These are phyloP conservation scores for Chrysosporium keratinophilum DNA, from an alignment of 2,329 filamentous ascomycete genomes.

Conservation along the genomic window DNA sequence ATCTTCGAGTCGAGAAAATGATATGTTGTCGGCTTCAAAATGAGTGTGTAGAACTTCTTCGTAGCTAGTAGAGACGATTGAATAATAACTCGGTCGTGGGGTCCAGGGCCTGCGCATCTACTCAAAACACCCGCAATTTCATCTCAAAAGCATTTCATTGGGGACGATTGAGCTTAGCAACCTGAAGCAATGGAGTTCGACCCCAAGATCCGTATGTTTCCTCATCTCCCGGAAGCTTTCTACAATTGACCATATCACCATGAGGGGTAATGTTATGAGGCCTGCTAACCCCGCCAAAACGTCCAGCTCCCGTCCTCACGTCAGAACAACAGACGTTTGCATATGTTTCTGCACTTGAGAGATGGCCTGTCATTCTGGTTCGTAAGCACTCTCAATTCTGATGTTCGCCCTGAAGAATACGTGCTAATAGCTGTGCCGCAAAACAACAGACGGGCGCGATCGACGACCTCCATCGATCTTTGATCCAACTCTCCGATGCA, in stretches of 20 bases:
- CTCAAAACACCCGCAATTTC: no score
- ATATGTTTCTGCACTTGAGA: conserved; percentile 67
- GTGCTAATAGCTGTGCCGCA: neutral
- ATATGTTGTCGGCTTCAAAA: no score
- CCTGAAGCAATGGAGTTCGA: conserved; percentile 56
- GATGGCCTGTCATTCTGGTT: conserved; percentile 92
- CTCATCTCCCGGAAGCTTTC: neutral
- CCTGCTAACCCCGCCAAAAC: conserved; percentile 17
- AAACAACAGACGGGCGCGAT: conserved; percentile 72
- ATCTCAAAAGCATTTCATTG: neutral
- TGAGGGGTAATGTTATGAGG: conserved; percentile 11
- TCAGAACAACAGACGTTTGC: conserved; percentile 79
- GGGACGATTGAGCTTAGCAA: neutral
- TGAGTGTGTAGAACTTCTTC: no score
- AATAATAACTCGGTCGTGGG: no score
- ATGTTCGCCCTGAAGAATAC: neutral
- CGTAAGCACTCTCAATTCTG: conserved; percentile 20
- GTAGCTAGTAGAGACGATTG: no score
- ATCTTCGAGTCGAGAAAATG: no score
- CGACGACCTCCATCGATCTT: conserved; percentile 73
- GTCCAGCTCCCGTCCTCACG: conserved; percentile 62
- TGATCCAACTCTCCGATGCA: conserved; percentile 41
- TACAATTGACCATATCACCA: neutral
- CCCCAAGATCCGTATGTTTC: conserved; percentile 56
- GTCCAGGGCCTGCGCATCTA: no score